Percentiles rank a stretch among this genome's conserved stretches.
These are phyloP conservation scores for Agaricus sinodeliciosus DNA, from an alignment of 768 basidiomycete species.

Conservation along the genomic window DNA sequence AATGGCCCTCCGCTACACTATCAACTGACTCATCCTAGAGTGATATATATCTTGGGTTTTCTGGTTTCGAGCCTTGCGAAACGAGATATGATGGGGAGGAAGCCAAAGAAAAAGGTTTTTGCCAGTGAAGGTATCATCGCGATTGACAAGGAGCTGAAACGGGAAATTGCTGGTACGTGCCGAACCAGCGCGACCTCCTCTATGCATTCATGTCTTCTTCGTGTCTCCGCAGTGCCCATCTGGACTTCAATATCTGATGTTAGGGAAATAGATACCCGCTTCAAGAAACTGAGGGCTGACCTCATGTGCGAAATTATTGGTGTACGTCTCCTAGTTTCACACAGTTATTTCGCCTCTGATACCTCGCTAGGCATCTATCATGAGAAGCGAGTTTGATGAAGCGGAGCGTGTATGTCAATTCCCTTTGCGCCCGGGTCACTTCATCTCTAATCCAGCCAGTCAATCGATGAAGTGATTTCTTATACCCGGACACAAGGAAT, in stretches of 20 bases:
- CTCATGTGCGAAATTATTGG: slow-evolving; percentile 63
- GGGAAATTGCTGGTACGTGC: slow-evolving; percentile 32
- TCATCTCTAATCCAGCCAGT: slow-evolving; percentile 11
- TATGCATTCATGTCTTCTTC: slow-evolving; percentile 8
- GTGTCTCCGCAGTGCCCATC: slow-evolving; percentile 34
- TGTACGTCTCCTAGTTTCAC: slow-evolving; percentile 29
- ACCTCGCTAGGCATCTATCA: slow-evolving; percentile 46
- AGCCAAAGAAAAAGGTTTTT: slow-evolving; percentile 68
- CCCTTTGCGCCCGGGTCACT: neutral
- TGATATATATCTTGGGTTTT: slow-evolving; percentile 59
- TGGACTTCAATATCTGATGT: slow-evolving; percentile 52
- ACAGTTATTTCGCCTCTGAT: neutral
- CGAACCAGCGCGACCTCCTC: neutral
- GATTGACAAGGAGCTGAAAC: slow-evolving; percentile 39
- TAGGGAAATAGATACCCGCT: slow-evolving; percentile 36
- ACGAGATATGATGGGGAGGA: slow-evolving; percentile 66
- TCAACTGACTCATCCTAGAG: slow-evolving; percentile 61
- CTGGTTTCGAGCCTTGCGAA: slow-evolving; percentile 62
- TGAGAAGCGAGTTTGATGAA: slow-evolving; percentile 60
- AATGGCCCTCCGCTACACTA: slow-evolving; percentile 41
- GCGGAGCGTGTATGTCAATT: slow-evolving; percentile 46
- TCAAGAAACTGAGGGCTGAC: slow-evolving; percentile 65
- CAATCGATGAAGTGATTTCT: slow-evolving; percentile 37
- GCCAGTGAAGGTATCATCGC: slow-evolving; percentile 53
- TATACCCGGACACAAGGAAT: slow-evolving; percentile 54